Base-by-base conservation (phyloP, 2,329 filamentous ascomycete species). In the Diaporthe caulivora region DNA sequence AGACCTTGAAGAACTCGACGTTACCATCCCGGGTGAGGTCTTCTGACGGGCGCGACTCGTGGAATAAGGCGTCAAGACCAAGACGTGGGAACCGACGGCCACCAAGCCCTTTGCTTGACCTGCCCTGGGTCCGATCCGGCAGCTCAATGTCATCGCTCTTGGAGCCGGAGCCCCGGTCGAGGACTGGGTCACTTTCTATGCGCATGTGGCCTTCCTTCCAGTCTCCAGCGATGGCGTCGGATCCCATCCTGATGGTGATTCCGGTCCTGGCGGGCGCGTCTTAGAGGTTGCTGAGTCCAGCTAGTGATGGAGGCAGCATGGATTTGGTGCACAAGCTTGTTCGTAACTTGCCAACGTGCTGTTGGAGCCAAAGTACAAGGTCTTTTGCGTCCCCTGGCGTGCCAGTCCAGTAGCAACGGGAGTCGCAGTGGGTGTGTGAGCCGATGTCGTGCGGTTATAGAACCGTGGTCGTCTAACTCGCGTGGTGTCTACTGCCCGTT, bases 1-100 rank as follows among this genome's bases (percentile, higher is more conserved):
- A 98, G 55, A 82, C 81, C 72, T 78, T 81, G 76, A 81, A 83
- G 64, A 77, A 72, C 40, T 67, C 72, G 34, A 55, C 55, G 7
- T 65, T 69, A 24, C 70, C 74, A 55, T 72, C 74, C 44, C 62
- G 72, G 40, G 53, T 54, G 7, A 60, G 24, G 3, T 67, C 65
- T 24, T 44, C 42, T 21, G 47, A 69, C 11, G 44, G 58, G 7
- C 70, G 72, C 18, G 60, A 54, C 24, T 72, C 69, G n/a, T 42
- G 60, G 26, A 70, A 34, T 40, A 74, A 49, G 40, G 62, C 69
- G 44, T 72, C 72, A 18, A 71, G 17, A 9, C 72, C 72, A 6
- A 74, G 54, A 34, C 65, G 73, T 18, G 73, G 71, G 21, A 70
- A 74, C 8, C 62, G 72, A 40, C 72, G 62, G 53, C 57, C 40